These are phyloP conservation scores for Mesembryanthemum crystallinum DNA, from an alignment of 148 eudicot species.

Conservation along the genomic window DNA sequence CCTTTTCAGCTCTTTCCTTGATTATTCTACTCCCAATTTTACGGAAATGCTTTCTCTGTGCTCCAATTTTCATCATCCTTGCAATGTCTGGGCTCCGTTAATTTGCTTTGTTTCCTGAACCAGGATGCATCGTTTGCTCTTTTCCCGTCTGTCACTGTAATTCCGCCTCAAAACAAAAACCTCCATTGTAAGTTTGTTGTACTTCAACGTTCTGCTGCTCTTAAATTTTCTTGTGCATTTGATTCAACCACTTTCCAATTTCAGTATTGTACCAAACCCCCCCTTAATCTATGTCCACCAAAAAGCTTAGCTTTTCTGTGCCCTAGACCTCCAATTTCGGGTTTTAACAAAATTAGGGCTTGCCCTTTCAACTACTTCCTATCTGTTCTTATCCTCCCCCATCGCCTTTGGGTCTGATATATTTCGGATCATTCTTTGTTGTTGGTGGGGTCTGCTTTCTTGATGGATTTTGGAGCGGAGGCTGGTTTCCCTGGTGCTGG, in stretches of 20 bases:
- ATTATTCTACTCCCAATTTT: conserved; percentile 5
- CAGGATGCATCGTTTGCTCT: background rate
- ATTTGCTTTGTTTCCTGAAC: background rate
- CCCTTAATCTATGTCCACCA: too few relatives aligned
- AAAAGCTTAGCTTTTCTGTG: background rate
- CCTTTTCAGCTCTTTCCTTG: conserved; percentile 2
- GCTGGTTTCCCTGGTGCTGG: conserved; percentile 20
- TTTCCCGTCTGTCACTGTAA: background rate
- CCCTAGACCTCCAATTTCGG: conserved; percentile 14
- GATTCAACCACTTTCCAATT: background rate
- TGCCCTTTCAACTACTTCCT: background rate
- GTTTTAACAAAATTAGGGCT: background rate
- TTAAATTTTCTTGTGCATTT: background rate
- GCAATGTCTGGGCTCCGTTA: background rate
- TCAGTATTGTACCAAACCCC: background rate
- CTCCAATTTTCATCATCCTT: background rate
- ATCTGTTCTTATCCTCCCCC: too few relatives aligned
- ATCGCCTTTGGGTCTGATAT: background rate
- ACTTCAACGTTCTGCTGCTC: background rate
- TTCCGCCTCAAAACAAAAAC: background rate
- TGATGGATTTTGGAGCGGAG: conserved; percentile 36
- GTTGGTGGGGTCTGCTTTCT: background rate
- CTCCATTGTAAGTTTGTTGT: too few relatives aligned
- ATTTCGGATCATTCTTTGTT: background rate
- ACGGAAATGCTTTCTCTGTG: background rate